phyloP scores from a whole-genome alignment of 805 yeast species.

The Tetrapisispora taiwanensis region DNA sequence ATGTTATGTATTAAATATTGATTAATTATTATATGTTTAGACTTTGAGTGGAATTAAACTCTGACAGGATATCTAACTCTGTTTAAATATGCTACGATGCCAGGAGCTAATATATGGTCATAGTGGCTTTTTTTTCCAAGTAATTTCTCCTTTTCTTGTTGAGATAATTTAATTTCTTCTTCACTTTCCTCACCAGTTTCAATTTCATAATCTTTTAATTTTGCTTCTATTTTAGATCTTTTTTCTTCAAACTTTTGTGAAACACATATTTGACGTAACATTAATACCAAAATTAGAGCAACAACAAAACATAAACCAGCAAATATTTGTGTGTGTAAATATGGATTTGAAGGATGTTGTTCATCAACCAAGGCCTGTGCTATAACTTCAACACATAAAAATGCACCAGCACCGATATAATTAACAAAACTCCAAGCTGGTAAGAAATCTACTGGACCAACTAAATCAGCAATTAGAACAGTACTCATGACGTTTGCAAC shows the following conservation, averaged over 20 bases:
- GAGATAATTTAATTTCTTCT: slow-evolving; percentile 1
- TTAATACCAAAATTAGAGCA: slow-evolving; percentile 34
- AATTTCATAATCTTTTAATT: not conserved
- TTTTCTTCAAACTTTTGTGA: slow-evolving; percentile 6
- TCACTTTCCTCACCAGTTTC: slow-evolving; percentile 2
- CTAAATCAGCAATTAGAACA: slow-evolving; percentile 35
- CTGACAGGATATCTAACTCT: slow-evolving; percentile 11
- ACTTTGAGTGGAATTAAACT: not conserved
- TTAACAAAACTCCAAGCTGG: slow-evolving; percentile 33
- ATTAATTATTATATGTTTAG: no score
- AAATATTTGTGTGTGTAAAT: slow-evolving; percentile 49
- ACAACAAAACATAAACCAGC: slow-evolving; percentile 42
- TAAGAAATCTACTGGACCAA: slow-evolving; percentile 30
- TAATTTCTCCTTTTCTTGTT: not conserved
- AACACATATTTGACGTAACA: slow-evolving; percentile 46
- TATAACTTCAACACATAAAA: slow-evolving; percentile 43
- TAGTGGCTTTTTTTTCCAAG: not conserved
- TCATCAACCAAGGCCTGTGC: slow-evolving; percentile 39
- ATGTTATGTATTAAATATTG: no score
- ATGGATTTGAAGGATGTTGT: slow-evolving; percentile 30
- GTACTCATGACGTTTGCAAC: slow-evolving; percentile 36
- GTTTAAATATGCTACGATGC: slow-evolving; percentile 12
- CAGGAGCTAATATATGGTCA: slow-evolving; percentile 9
- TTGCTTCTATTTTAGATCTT: slow-evolving; percentile 3
- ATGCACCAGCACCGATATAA: slow-evolving; percentile 22